phyloP scores from a whole-genome alignment of 495 filamentous ascomycete species.

The Aspergillus indologenus region DNA sequence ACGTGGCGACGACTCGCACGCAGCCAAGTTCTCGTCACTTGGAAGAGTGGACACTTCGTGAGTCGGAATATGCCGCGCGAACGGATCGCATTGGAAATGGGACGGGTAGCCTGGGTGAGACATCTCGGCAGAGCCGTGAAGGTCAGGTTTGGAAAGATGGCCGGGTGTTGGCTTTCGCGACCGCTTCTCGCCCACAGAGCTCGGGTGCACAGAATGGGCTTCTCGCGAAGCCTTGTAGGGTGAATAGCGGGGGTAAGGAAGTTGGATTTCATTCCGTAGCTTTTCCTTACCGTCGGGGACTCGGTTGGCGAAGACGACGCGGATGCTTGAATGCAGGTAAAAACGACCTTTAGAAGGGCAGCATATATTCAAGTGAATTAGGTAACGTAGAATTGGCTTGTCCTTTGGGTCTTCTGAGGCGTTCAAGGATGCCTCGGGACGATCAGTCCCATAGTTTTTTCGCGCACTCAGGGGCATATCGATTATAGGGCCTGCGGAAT shows the following conservation, averaged over 20 bases:
- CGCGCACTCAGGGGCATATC: slow-evolving; percentile 58
- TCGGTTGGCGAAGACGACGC: slow-evolving; percentile 96
- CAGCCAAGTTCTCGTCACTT: neutral
- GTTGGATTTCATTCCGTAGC: slow-evolving; percentile 83
- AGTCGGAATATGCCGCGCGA: neutral
- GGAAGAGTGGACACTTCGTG: neutral
- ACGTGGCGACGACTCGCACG: slow-evolving; percentile 14
- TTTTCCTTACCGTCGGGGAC: slow-evolving; percentile 96
- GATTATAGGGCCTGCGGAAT: slow-evolving; percentile 83
- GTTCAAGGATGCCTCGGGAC: slow-evolving; percentile 38
- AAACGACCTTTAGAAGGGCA: slow-evolving; percentile 79
- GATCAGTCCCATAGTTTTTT: slow-evolving; percentile 48
- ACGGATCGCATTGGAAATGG: neutral
- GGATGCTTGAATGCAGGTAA: slow-evolving; percentile 86
- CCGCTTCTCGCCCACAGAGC: slow-evolving; percentile 51
- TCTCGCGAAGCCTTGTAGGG: slow-evolving; percentile 72
- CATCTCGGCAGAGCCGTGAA: neutral
- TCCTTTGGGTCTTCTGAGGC: slow-evolving; percentile 52
- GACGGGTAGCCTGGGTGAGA: neutral
- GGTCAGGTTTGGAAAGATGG: slow-evolving; percentile 37
- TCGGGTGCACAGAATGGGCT: slow-evolving; percentile 23
- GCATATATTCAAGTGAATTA: slow-evolving; percentile 93
- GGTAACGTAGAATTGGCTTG: slow-evolving; percentile 80
- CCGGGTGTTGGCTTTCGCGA: slow-evolving; percentile 56
- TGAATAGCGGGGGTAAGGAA: slow-evolving; percentile 83